Evolutionary conservation across 768 basidiomycete genomes (phyloP), one percentile per base, ranked within the genome.

Genomic region (Rhodotorula kratochvilovae): DNA sequence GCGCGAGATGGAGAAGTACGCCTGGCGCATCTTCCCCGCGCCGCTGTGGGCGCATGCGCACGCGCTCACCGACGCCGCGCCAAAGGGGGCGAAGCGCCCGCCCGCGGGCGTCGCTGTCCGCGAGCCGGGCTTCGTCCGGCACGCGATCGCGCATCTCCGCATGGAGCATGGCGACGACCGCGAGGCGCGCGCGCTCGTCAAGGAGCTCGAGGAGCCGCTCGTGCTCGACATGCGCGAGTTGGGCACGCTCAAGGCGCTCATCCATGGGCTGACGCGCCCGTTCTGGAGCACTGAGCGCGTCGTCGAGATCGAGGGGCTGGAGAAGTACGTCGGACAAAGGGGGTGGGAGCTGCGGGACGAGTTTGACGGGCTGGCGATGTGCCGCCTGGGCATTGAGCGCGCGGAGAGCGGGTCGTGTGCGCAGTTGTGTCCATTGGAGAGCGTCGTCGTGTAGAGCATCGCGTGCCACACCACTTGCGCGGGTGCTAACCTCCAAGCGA

Each of bases 251-350:
- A 29, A 59, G 48, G 46, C 56, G 12, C n/a, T 63, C 21, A n/a
- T 63, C 27, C 35, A 42, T 15, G n/a, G 56, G 15, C 12, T 68
- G 36, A 63, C 35, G 15, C 27, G 56, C 17, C 67, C 67, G 5
- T 68, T 68, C 31, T 68, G 56, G 56, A 42, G 35, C 7, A 68
- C 67, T 5, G 57, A 63, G 55, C 33, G 67, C 15, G 48, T 63
- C 39, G 50, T 68, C 23, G 27, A 7, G 13, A 17, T 68, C 36
- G 67, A 68, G 56, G 31, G 39, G 8, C 27, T 68, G 25, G 46
- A 31, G 29, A n/a, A 21, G 3, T 62, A 53, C 25, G n/a, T 31
- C 11, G 56, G 31, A 3, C 42, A 29, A 48, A 25, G 51, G 39
- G 67, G 61, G 23, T 68, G 67, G 67, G 35, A 36, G 35, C 27